Base-by-base conservation (phyloP, 2,329 filamentous ascomycete genomes). In the Pseudogymnoascus sp. region DNA sequence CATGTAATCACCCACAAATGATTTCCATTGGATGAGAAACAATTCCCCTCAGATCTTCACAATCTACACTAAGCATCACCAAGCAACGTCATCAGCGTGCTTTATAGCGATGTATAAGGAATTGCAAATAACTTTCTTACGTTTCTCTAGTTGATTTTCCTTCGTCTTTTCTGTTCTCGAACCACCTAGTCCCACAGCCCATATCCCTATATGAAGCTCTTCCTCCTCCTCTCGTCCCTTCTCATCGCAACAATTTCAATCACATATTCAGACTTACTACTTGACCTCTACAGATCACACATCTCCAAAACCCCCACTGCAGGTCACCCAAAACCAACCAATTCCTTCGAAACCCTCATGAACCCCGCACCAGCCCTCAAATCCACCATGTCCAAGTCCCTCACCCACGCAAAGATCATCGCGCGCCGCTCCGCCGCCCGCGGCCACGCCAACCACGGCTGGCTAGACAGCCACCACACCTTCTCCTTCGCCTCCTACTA, bases 391-490 rank as follows among this genome's bases (percentile, higher is more conserved):
- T 81, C 85, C 63, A 86, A 85, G 75, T 78, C 83, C 41, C 84
- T 89, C 66, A 76, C 80, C 39, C 83, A 89, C 76, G 87, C 86
- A 70, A 90, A 89, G 71, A 89, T 96, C 78, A 84, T 83, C 39
- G 88, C 88, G 62, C 90, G 92, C 68, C 85, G 84, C 65, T 95
- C 90, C 69, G 79, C 81, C 65, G 80, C 83, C 51, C 84, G 92
- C 62, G 92, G 92, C 34, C 89, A 93, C 75, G 83, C 85, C 37
- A 85, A 96, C 74, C 90, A 96, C 75, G 90, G 89, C 75, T 96
- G 92, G 92, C 84, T 96, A 7, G 89, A 93, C 78, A 88, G 88
- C 6, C 95, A 90, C 78, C 91, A 96, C 79, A 90, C 88, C 67
- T 96, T 96, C 80, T 88, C 84, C 71, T 96, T 96, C 76, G 90